Base-by-base conservation (phyloP, 1,284 basidiomycete species). In the Mycosarcoma maydis region DNA sequence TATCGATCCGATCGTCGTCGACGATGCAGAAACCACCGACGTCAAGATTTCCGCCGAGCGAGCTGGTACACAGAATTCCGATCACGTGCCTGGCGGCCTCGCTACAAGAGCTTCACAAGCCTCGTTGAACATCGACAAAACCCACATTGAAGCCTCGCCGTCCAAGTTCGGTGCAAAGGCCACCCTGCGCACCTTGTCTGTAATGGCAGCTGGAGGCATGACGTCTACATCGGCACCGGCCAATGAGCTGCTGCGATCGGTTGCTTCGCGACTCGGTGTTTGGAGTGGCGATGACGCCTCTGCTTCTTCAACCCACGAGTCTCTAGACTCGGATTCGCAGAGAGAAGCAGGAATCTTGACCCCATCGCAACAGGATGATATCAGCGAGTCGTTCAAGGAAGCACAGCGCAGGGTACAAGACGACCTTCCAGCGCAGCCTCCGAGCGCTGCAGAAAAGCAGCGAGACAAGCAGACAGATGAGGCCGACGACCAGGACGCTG, bases 311-410 rank as follows among this genome's bases (percentile, higher is more conserved):
- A n/a, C 38, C n/a, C 48, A 56, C 16, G 42, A 52, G 24, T 22
- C 27, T 3, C 42, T 33, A 27, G 64, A 57, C 14, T 19, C 30
- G 3, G 49, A 57, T 8, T 42, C 57, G 34, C 23, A 51, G n/a
- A 44, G 40, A n/a, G 53, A 44, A n/a, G 40, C 50, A 7, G 45
- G 45, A 2, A 41, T 48, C 9, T 20, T 72, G 16, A 61, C 61
- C 9, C 56, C 54, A 2, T 56, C 57, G 14, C 57, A 57, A 23
- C 60, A 52, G 36, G 45, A 59, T n/a, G 56, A 64, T 39, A 59
- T 72, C 23, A 51, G 66, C 30, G 47, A 57, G 33, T 46, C 72
- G 11, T 72, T 68, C 48, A 75, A 72, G 40, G 67, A 72, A 36
- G 72, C 70, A 3, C 72, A 72, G 34, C 50, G 45, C 24, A 52